Evolutionary conservation across 495 filamentous ascomycete genomes (phyloP).

Genomic region (Aspergillus cristatus): DNA sequence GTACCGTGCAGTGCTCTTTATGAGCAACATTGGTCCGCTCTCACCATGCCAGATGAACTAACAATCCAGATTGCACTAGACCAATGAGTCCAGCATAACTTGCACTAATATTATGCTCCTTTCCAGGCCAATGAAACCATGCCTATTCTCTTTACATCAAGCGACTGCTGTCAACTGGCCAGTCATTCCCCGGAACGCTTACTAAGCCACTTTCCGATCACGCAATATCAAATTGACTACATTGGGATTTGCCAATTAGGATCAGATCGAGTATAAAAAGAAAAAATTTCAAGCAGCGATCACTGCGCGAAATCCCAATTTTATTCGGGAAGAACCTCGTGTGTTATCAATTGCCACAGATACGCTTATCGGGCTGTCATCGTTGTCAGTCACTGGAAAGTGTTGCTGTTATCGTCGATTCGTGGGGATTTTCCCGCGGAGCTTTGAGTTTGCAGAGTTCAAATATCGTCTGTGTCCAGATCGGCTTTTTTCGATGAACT

Average conservation of each 20-base stretch:
- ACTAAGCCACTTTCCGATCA: slow-evolving; percentile 12
- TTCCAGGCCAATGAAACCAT: too few relatives aligned
- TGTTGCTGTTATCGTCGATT: slow-evolving; percentile 13
- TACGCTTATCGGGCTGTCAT: slow-evolving; percentile 10
- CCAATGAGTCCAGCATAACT: too few relatives aligned
- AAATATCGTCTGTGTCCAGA: not conserved
- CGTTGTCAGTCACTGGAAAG: slow-evolving; percentile 4
- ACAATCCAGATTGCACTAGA: too few relatives aligned
- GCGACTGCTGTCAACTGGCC: not conserved
- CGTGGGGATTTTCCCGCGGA: slow-evolving; percentile 23
- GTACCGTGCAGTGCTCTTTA: too few relatives aligned
- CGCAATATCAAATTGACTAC: slow-evolving; percentile 20
- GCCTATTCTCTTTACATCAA: too few relatives aligned
- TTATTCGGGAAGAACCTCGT: not conserved
- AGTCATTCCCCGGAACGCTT: slow-evolving; percentile 3
- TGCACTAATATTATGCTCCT: too few relatives aligned
- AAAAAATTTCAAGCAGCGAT: not conserved
- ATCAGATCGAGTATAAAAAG: slow-evolving; percentile 6
- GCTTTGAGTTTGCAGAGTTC: slow-evolving; percentile 1
- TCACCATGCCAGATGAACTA: too few relatives aligned
- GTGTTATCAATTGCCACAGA: slow-evolving; percentile 8
- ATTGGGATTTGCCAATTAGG: slow-evolving; percentile 8
- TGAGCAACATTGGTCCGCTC: too few relatives aligned
- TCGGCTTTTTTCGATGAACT: not conserved
- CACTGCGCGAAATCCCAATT: not conserved